A percentile compares a stretch with the other conserved stretches of the same genome.
Conservation (phyloP, 495 filamentous ascomycete species). For the Hypoxylon intermedium region DNA sequence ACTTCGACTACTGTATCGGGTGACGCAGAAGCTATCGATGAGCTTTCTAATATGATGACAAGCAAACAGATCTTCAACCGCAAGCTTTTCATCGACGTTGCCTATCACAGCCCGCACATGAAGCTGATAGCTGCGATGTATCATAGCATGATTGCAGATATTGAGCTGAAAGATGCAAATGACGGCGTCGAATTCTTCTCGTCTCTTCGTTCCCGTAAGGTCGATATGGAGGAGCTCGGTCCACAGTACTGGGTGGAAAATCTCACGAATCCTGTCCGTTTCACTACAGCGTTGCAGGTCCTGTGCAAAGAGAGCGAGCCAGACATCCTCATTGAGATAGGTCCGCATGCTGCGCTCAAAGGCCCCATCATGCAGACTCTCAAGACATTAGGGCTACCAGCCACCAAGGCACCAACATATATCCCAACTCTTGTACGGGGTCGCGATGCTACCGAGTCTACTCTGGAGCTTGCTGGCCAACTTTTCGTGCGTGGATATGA, state of each 20-base stretch:
- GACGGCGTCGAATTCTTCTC: slow-evolving; percentile 51
- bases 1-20: slow-evolving; percentile 67
- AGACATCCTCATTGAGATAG: slow-evolving; percentile 64
- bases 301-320: slow-evolving; percentile 45
- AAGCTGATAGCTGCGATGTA: slow-evolving; percentile 53
- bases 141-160: slow-evolving; percentile 38
- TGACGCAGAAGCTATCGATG: slow-evolving; percentile 56
- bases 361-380: slow-evolving; percentile 64
- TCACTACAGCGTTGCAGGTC: slow-evolving; percentile 45
- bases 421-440: slow-evolving; percentile 49
- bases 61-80: slow-evolving; percentile 59
- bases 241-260: slow-evolving; percentile 58
- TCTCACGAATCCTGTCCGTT: slow-evolving; percentile 51
- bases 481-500: slow-evolving; percentile 51
- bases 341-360: slow-evolving; percentile 67
- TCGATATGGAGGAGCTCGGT: slow-evolving; percentile 44
- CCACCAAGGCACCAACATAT: slow-evolving; percentile 45
- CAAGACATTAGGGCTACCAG: slow-evolving; percentile 46
- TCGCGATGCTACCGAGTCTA: slow-evolving; percentile 45
- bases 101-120: slow-evolving; percentile 73
- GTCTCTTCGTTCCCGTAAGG: slow-evolving; percentile 42
- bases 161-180: slow-evolving; percentile 42
- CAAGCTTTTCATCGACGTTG: slow-evolving; percentile 62
- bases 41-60: slow-evolving; percentile 54
- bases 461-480: slow-evolving; percentile 50